These are phyloP conservation scores for Vaccinium macrocarpon DNA, from an alignment of 148 eudicot genomes.

Conservation along the genomic window DNA sequence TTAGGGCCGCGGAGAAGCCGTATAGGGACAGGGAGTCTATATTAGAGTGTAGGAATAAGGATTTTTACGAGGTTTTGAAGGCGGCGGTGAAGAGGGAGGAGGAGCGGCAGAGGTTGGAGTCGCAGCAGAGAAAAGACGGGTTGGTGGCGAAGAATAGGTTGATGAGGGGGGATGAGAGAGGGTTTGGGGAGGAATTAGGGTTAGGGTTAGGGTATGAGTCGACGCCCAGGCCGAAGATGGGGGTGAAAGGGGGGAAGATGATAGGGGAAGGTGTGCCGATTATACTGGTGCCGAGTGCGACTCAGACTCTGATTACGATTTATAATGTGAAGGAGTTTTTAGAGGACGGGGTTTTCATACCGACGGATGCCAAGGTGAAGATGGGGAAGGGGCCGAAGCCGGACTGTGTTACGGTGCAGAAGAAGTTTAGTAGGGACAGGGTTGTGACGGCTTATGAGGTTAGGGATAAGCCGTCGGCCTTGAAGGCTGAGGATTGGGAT, in stretches of 20 bases:
- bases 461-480: slow-evolving; percentile 84
- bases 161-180: slow-evolving; percentile 42
- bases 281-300: slow-evolving; percentile 87
- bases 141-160: slow-evolving; percentile 55
- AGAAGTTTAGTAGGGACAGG: slow-evolving; percentile 92
- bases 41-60: slow-evolving; percentile 52
- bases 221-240: slow-evolving; percentile 55
- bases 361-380: slow-evolving; percentile 84
- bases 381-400: slow-evolving; percentile 86
- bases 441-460: slow-evolving; percentile 92
- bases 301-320: slow-evolving; percentile 79
- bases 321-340: slow-evolving; percentile 94
- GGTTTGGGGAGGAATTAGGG: slow-evolving; percentile 39
- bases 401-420: slow-evolving; percentile 91
- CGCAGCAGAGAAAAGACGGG: slow-evolving; percentile 79
- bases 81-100: slow-evolving; percentile 71
- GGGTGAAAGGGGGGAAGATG: slow-evolving; percentile 54
- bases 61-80: slow-evolving; percentile 53
- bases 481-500: slow-evolving; percentile 92
- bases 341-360: slow-evolving; percentile 87
- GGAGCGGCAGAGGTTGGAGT: slow-evolving; percentile 61
- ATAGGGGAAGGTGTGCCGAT: slow-evolving; percentile 95
- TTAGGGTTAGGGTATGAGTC: slow-evolving; percentile 31
- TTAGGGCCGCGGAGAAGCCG: slow-evolving; percentile 56
- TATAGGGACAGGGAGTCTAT: slow-evolving; percentile 62